Conservation (phyloP, 2,329 filamentous ascomycete genomes). For the Penicillium sp. region DNA sequence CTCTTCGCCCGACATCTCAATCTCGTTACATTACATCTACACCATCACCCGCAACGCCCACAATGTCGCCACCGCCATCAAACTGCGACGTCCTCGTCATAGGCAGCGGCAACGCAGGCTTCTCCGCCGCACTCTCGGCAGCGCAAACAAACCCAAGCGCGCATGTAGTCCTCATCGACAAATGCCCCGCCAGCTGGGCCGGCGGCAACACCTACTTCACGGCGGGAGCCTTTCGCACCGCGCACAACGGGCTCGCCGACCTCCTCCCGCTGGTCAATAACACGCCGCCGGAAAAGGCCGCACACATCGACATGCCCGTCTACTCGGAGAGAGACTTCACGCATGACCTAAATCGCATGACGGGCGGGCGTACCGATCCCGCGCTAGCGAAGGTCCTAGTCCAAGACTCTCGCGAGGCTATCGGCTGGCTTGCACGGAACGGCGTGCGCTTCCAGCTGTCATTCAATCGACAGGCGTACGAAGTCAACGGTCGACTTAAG, state of each 20-base stretch:
- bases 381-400: constrained; percentile 52
- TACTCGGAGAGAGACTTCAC: constrained; percentile 58
- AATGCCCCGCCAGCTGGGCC: constrained; percentile 57
- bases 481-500: constrained; percentile 59
- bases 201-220: constrained; percentile 67
- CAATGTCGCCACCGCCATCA: constrained; percentile 1
- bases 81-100: constrained; percentile 50
- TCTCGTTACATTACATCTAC: not conserved
- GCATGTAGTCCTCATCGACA: constrained; percentile 58
- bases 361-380: constrained; percentile 53
- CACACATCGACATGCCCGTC: constrained; percentile 56
- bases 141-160: constrained; percentile 40
- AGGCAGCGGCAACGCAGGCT: constrained; percentile 65
- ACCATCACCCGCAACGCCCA: not conserved
- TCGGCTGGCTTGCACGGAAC: constrained; percentile 57
- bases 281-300: constrained; percentile 46
- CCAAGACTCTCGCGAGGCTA: constrained; percentile 48
- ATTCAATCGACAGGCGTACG: constrained; percentile 66
- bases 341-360: constrained; percentile 58
- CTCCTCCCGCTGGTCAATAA: constrained; percentile 63
- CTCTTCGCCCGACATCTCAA: not conserved
- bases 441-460: constrained; percentile 60
- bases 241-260: constrained; percentile 55
- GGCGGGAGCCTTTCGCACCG: constrained; percentile 61
- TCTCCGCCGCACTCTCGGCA: constrained; percentile 59